A percentile compares a stretch with the other conserved stretches of the same genome.
Conservation (phyloP, 352 stramenopile species). For the Plasmopara viticola region DNA sequence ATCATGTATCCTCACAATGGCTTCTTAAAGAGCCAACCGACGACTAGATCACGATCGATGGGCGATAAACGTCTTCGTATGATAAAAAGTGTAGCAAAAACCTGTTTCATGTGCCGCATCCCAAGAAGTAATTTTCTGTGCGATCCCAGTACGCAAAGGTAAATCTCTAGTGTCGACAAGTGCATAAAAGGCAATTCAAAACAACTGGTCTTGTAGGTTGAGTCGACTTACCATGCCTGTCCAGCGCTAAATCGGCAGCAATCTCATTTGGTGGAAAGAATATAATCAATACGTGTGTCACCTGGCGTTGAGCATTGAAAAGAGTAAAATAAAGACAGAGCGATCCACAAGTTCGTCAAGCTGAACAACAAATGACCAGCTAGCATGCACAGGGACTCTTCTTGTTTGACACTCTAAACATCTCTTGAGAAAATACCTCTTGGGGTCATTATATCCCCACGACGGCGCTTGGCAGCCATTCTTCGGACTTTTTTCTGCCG, state of each 20-base stretch:
- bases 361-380: too few relatives aligned
- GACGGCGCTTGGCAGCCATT: neutral
- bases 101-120: neutral
- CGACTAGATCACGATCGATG: too few relatives aligned
- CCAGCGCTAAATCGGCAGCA: neutral
- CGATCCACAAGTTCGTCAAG: too few relatives aligned
- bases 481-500: neutral
- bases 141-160: neutral
- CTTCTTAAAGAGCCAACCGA: too few relatives aligned
- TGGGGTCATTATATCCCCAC: neutral
- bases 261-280: neutral
- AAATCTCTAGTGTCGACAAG: neutral
- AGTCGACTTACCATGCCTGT: neutral
- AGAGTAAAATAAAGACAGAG: neutral
- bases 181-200: neutral
- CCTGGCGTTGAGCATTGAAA: neutral
- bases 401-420: neutral
- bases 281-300: neutral
- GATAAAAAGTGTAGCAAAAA: neutral
- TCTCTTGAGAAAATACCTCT: neutral
- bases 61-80: neutral
- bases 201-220: neutral
- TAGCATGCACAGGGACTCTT: neutral
- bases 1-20: too few relatives aligned
- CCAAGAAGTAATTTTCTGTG: neutral